Conservation (phyloP, 2,329 filamentous ascomycete genomes). For the Trichophyton rubrum region DNA sequence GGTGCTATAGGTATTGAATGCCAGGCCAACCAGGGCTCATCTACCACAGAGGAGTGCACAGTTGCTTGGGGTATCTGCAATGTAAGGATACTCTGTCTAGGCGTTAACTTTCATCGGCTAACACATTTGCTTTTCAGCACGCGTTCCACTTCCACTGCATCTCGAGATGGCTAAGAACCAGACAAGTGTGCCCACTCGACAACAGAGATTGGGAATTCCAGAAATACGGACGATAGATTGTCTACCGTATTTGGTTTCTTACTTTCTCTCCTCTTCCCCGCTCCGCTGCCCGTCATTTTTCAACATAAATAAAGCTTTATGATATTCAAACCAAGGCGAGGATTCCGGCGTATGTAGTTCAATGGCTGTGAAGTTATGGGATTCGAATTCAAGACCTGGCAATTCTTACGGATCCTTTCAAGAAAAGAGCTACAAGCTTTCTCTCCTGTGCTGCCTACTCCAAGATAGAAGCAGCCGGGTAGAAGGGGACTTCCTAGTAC, state of each 20-base stretch:
- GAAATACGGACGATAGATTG: constrained; percentile 67
- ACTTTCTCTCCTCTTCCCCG: not conserved
- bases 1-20: constrained; percentile 69
- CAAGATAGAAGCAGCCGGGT: not conserved
- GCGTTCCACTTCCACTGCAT: constrained; percentile 99
- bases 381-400: not conserved
- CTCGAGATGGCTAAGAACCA: constrained; percentile 97
- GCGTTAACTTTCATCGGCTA: constrained; percentile 4
- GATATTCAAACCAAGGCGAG: not conserved
- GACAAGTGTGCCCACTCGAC: constrained; percentile 92
- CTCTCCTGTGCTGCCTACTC: not conserved
- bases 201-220: constrained; percentile 99
- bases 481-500: not conserved
- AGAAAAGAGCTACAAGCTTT: not conserved
- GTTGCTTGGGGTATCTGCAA: constrained; percentile 99
- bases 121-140: constrained; percentile 48
- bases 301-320: not conserved
- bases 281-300: not conserved
- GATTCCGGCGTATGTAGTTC: constrained; percentile 1
- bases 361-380: not conserved
- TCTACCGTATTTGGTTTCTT: not conserved
- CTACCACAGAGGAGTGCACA: constrained; percentile 94
- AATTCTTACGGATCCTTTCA: not conserved
- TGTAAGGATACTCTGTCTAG: constrained; percentile 42
- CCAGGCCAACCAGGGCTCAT: constrained; percentile 94